Evolutionary conservation across 495 filamentous ascomycete genomes (phyloP), one percentile per base, ranked within the genome.

Genomic region (Neurospora sublineolata): DNA sequence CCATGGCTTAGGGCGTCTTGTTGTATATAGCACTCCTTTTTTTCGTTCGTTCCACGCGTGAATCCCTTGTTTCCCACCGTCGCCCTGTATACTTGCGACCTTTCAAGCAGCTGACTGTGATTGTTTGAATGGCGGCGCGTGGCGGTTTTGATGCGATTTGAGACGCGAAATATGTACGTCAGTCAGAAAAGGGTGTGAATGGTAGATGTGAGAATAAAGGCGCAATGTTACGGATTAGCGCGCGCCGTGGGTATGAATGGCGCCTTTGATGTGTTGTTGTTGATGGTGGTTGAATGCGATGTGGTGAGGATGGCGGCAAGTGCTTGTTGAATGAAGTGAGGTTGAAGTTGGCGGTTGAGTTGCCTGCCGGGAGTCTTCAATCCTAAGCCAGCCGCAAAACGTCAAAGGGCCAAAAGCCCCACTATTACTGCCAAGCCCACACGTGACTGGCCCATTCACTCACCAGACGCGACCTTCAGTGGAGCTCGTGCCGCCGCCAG

Each of bases 1-100:
- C 88, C 91, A 94, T 94, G 69, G 67, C 79, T 70, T 40, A 23
- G 67, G 39, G 64, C 39, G 67, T 12, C 37, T 30, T 30, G 0
- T 40, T 1, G 10, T 16, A 9, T 23, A 58, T 27, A 14, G 11
- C 4, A 16, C 12, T 33, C 14, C 23, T 18, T 33, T 33, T 14
- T 0, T 60, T 60, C 7, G 52, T 33, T 18, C 20, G 14, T 2
- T 60, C 11, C 14, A 60, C 52, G 52, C 6, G 12, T 60, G 0
- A 0, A 60, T 6, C 14, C 52, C 33, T 6, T 9, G 1, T 18
- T 18, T 60, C 14, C 14, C 5, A 60, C 52, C 23, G 52, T 18
- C 27, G 14, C 14, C 52, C 52, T 33, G 6, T 60, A 60, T 60
- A 60, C 27, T 33, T 60, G 3, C 14, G 23, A 60, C 27, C 4